phyloP scores from a whole-genome alignment of 148 eudicot genomes.

The Amaranthus hypochondriacus region DNA sequence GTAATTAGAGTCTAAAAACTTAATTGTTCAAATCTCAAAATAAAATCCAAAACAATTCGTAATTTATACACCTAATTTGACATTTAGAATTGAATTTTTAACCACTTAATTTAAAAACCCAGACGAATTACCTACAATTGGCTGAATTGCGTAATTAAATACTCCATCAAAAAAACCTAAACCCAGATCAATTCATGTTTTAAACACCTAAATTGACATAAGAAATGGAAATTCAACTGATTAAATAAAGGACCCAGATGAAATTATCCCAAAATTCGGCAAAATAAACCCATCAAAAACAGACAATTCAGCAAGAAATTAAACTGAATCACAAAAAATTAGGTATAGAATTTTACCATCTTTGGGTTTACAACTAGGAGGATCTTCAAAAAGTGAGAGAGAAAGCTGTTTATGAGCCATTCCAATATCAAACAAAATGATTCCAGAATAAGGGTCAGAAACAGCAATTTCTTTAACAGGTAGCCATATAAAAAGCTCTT shows the following conservation, averaged over 20 bases:
- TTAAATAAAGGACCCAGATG: slow-evolving; percentile 7
- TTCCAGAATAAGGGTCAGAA: slow-evolving; percentile 69
- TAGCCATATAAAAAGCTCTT: slow-evolving; percentile 73
- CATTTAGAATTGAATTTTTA: too few relatives aligned
- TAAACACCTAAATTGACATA: too few relatives aligned
- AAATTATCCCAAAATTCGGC: neutral
- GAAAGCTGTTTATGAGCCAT: slow-evolving; percentile 79
- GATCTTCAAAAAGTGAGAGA: slow-evolving; percentile 77
- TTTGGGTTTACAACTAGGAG: slow-evolving; percentile 56
- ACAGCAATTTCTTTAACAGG: slow-evolving; percentile 68
- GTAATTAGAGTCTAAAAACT: too few relatives aligned
- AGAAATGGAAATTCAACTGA: too few relatives aligned
- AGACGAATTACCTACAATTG: too few relatives aligned
- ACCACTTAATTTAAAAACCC: too few relatives aligned
- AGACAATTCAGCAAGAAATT: neutral
- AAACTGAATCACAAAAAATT: neutral
- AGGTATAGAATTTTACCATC: neutral
- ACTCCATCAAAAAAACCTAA: too few relatives aligned
- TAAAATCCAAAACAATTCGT: too few relatives aligned
- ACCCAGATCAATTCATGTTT: too few relatives aligned
- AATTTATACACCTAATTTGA: too few relatives aligned
- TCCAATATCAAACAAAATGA: slow-evolving; percentile 76
- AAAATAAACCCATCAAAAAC: neutral
- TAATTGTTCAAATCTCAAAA: too few relatives aligned
- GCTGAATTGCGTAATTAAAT: too few relatives aligned